Base-by-base conservation (phyloP, 805 yeast genomes). In the Myxozyma sirexii region DNA sequence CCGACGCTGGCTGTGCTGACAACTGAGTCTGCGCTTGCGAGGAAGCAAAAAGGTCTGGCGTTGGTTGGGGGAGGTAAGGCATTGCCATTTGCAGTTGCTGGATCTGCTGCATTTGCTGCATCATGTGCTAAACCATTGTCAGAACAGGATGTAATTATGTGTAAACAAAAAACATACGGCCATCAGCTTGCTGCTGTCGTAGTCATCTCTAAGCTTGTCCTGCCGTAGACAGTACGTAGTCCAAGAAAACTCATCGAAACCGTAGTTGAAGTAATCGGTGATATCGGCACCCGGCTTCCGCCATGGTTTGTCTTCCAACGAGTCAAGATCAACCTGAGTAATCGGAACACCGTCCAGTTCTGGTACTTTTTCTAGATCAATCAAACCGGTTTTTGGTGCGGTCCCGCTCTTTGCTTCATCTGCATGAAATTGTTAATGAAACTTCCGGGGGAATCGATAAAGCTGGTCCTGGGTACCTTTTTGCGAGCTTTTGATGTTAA, bases 171-270 rank as follows among this genome's bases (percentile, higher is more conserved):
- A n/a, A 44, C 60, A 24, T n/a, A 50, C 56, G 21, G 61, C 56
- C 80, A 90, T 82, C 21, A 90, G 77, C 69, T 88, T 90, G 57
- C 86, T 88, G 2, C 96, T 94, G 61, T 89, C 88, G 75, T 84
- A 92, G 61, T 88, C 92, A 4, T 86, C 85, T 56, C 94, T 81
- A 50, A 87, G 69, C 66, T 84, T 85, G 72, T 92, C 97, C 70
- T 92, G 97, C 72, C 90, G 90, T 43, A 85, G 79, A 67, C 97
- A 85, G 75, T 94, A 94, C 24, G 92, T 90, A 56, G 88, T 84
- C 99, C 99, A 94, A 15, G 97, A 88, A 66, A 88, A 82, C 76
- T 94, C 99, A 72, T 94, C 96, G 71, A 94, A 94, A 1, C 99
- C 99, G 70, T 85, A 94, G 75, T 94, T 94, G 79, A 94, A 94